phyloP scores from a whole-genome alignment of 768 basidiomycete species.

The Rubroboletus satanas region DNA sequence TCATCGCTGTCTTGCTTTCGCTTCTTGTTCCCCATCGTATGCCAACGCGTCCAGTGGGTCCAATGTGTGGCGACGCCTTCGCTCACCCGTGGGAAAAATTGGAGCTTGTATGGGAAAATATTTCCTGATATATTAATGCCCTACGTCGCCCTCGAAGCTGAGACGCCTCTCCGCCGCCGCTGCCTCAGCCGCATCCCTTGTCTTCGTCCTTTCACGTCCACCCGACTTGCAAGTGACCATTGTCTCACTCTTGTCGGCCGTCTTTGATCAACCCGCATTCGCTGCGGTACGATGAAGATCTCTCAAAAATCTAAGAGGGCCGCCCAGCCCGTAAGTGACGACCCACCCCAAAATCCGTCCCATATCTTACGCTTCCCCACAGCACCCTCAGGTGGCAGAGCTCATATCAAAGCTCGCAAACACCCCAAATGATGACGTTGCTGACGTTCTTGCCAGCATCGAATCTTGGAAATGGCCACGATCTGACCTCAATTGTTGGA shows the following conservation, averaged over 20 bases:
- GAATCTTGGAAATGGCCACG: slow-evolving; percentile 92
- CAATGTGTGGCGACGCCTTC: neutral
- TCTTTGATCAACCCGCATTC: slow-evolving; percentile 32
- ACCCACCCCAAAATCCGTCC: neutral
- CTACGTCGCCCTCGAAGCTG: slow-evolving; percentile 23
- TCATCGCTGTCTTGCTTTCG: neutral
- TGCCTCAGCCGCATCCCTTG: slow-evolving; percentile 7
- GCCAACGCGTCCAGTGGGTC: neutral
- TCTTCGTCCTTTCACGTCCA: slow-evolving; percentile 12
- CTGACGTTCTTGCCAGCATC: slow-evolving; percentile 61
- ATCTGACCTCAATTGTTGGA: slow-evolving; percentile 96
- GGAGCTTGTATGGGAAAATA: slow-evolving; percentile 15
- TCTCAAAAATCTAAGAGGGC: slow-evolving; percentile 80
- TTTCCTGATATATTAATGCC: slow-evolving; percentile 32
- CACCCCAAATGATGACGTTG: slow-evolving; percentile 68
- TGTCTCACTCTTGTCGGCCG: slow-evolving; percentile 6
- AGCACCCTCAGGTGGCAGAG: slow-evolving; percentile 79
- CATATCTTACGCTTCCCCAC: slow-evolving; percentile 6
- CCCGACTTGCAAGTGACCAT: slow-evolving; percentile 1
- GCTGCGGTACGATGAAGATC: slow-evolving; percentile 80
- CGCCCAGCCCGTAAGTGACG: slow-evolving; percentile 64
- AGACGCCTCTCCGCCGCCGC: neutral
- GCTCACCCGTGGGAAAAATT: neutral
- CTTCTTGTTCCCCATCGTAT: neutral
- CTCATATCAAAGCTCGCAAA: slow-evolving; percentile 69